phyloP scores from a whole-genome alignment of 164 flowering plant genomes.

The Chimonanthus salicifolius region DNA sequence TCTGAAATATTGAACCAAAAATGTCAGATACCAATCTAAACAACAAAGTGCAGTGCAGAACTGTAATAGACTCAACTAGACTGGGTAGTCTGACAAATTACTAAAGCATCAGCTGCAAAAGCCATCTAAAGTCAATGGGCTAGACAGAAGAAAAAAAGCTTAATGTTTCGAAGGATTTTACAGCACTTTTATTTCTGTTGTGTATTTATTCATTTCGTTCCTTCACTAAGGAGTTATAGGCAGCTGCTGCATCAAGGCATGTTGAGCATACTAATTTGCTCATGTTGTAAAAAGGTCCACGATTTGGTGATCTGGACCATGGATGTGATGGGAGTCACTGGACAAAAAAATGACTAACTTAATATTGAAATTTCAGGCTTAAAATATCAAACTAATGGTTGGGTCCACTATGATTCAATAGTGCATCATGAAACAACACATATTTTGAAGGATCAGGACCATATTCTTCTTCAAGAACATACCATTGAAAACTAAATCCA shows the following conservation, averaged over 20 bases:
- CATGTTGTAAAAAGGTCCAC: background rate
- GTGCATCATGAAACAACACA: background rate
- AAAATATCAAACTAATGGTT: background rate
- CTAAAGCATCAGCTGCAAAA: too few species aligned
- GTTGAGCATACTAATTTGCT: background rate
- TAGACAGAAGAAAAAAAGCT: too few species aligned
- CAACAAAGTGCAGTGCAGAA: background rate
- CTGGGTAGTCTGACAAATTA: too few species aligned
- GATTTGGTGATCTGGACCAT: background rate
- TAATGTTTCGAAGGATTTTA: background rate
- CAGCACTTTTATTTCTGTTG: background rate
- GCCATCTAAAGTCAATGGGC: too few species aligned
- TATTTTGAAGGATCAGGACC: background rate
- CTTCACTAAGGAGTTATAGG: background rate
- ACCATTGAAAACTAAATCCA: too few species aligned
- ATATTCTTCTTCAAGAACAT: background rate
- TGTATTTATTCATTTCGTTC: background rate
- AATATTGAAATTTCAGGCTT: background rate
- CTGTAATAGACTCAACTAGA: too few species aligned
- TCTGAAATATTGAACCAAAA: constrained; percentile 40
- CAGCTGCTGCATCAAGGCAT: background rate
- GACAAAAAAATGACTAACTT: too few species aligned
- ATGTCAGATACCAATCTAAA: background rate
- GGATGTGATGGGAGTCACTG: background rate
- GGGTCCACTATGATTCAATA: background rate